phyloP scores from a whole-genome alignment of 2,329 filamentous ascomycete species.

The Diaporthe helianthi region DNA sequence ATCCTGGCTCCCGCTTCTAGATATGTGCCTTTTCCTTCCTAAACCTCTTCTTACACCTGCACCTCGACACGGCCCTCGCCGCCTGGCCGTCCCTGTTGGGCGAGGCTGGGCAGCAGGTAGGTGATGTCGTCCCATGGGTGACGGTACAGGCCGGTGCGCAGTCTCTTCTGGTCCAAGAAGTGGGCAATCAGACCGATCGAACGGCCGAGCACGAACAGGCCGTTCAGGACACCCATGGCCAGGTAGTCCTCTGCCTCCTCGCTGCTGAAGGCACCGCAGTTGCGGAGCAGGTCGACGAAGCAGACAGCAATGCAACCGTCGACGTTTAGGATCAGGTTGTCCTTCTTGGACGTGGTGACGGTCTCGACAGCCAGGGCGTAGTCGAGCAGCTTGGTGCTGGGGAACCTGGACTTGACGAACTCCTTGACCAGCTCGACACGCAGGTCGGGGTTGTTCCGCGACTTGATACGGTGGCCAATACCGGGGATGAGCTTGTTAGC shows the following conservation, averaged over 20 bases:
- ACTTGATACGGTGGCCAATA: slow-evolving; percentile 99
- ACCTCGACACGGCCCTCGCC: slow-evolving; percentile 91
- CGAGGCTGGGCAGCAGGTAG: slow-evolving; percentile 85
- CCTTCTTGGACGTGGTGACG: slow-evolving; percentile 99
- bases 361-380: slow-evolving; percentile 98
- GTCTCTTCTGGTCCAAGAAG: slow-evolving; percentile 99
- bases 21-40: slow-evolving; percentile 30
- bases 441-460: slow-evolving; percentile 98
- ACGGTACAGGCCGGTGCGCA: slow-evolving; percentile 97
- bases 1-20: slow-evolving; percentile 25
- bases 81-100: slow-evolving; percentile 73
- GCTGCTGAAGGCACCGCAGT: slow-evolving; percentile 93
- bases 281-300: slow-evolving; percentile 97
- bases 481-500: slow-evolving; percentile 99
- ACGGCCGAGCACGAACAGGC: slow-evolving; percentile 96
- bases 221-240: slow-evolving; percentile 98
- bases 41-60: slow-evolving; percentile 62
- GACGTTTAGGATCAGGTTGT: slow-evolving; percentile 99
- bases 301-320: slow-evolving; percentile 98
- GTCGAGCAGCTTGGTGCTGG: slow-evolving; percentile 96
- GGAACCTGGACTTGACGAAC: slow-evolving; percentile 97
- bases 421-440: slow-evolving; percentile 99
- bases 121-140: slow-evolving; percentile 99
- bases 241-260: slow-evolving; percentile 99
- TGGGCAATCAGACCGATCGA: slow-evolving; percentile 99